Evolutionary conservation across 2,329 filamentous ascomycete species (phyloP).

Genomic region (Alternaria incomplexa): DNA sequence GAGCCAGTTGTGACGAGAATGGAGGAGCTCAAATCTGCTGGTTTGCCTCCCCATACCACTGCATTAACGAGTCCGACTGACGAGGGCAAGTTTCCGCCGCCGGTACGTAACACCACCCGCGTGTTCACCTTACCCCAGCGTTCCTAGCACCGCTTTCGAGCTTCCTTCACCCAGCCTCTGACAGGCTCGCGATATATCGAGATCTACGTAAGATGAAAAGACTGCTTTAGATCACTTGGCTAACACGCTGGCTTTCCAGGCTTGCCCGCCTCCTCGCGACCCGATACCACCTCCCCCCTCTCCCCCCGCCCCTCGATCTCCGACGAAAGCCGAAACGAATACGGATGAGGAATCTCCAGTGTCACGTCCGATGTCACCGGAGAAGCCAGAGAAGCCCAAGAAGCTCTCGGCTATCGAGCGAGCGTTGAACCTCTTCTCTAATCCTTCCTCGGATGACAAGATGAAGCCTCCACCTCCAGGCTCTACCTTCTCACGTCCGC

Average conservation of each 20-base stretch:
- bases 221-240: constrained; percentile 4
- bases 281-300: constrained; percentile 8
- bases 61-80: constrained; percentile 46
- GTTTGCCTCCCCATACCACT: constrained; percentile 46
- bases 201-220: constrained; percentile 3
- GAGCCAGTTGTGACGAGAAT: constrained; percentile 39
- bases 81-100: constrained; percentile 46
- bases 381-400: constrained; percentile 20
- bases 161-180: constrained; percentile 2
- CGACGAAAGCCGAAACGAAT: constrained; percentile 17
- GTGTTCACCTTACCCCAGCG: constrained; percentile 12
- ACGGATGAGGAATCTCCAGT: constrained; percentile 21
- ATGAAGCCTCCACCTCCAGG: constrained; percentile 10
- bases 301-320: constrained; percentile 11
- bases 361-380: constrained; percentile 21
- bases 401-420: constrained; percentile 21
- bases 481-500: constrained; percentile 35
- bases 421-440: constrained; percentile 20
- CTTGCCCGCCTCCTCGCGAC: constrained; percentile 13
- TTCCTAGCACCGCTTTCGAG: constrained; percentile 5
- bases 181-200: constrained; percentile 4
- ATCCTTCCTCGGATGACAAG: neutral
- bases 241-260: constrained; percentile 20
- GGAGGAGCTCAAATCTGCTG: constrained; percentile 47
- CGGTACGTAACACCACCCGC: constrained; percentile 27